Conservation (phyloP, 768 basidiomycete species). For the Galerina marginata region DNA sequence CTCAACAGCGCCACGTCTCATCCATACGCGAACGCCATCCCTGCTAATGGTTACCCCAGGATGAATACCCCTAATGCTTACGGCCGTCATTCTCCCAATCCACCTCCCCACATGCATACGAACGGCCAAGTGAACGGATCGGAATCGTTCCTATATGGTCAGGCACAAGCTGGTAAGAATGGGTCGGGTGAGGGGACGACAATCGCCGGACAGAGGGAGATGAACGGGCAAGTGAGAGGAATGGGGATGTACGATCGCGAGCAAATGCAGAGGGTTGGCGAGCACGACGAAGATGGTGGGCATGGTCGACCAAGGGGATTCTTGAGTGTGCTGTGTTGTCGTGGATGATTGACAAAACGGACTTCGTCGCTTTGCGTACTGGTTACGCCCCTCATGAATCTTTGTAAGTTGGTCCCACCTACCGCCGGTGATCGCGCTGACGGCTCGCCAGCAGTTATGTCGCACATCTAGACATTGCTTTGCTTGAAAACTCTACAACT, state of each 20-base stretch:
- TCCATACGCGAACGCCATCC: slow-evolving; percentile 72
- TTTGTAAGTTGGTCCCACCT: slow-evolving; percentile 11
- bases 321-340: slow-evolving; percentile 72
- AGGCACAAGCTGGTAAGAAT: slow-evolving; percentile 52
- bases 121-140: slow-evolving; percentile 59
- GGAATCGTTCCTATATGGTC: slow-evolving; percentile 74
- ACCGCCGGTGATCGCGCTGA: slow-evolving; percentile 1
- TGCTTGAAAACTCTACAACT: slow-evolving; percentile 21
- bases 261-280: slow-evolving; percentile 62
- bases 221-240: slow-evolving; percentile 43
- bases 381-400: slow-evolving; percentile 34
- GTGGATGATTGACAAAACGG: slow-evolving; percentile 46
- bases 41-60: slow-evolving; percentile 56
- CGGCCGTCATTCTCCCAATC: slow-evolving; percentile 61
- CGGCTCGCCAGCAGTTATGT: slow-evolving; percentile 8
- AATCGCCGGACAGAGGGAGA: slow-evolving; percentile 39
- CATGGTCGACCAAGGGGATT: slow-evolving; percentile 67
- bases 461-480: slow-evolving; percentile 22
- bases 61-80: slow-evolving; percentile 44
- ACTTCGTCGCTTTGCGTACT: slow-evolving; percentile 31
- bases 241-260: slow-evolving; percentile 74
- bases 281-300: slow-evolving; percentile 69
- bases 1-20: slow-evolving; percentile 54
- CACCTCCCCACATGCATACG: slow-evolving; percentile 38
- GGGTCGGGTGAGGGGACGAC: slow-evolving; percentile 58